These are phyloP conservation scores for Nasturtium officinale DNA, from an alignment of 345 rosid genomes.

Conservation along the genomic window DNA sequence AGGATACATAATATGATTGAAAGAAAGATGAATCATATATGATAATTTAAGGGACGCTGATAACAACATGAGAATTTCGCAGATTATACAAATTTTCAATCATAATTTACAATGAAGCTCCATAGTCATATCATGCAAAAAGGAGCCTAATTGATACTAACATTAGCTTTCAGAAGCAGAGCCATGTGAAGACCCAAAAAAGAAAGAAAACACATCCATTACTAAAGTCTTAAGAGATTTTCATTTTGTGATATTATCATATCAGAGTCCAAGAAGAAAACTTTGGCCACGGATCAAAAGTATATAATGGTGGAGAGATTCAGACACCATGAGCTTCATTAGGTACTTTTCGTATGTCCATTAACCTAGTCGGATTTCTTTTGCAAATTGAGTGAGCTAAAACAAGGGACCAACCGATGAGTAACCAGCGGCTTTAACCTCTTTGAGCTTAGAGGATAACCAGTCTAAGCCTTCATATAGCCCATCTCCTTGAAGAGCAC, in stretches of 20 bases:
- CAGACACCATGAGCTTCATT: conserved; percentile 21
- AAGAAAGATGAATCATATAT: no score
- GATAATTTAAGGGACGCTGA: neutral
- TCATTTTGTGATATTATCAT: conserved; percentile 22
- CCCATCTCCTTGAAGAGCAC: conserved; percentile 95
- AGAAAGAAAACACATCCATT: conserved; percentile 8
- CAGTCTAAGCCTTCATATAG: conserved; percentile 98
- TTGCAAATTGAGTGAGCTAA: conserved; percentile 46
- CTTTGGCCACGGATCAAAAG: conserved; percentile 20
- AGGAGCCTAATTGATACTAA: conserved; percentile 15
- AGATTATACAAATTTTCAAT: conserved; percentile 15
- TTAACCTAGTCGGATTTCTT: neutral
- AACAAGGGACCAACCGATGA: conserved; percentile 79
- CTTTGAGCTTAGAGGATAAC: conserved; percentile 79
- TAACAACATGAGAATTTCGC: neutral
- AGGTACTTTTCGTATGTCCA: conserved; percentile 1
- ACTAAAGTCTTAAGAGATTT: conserved; percentile 3
- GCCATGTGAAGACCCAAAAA: conserved; percentile 1
- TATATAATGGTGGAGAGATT: conserved; percentile 33
- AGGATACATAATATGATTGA: neutral
- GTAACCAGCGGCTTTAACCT: conserved; percentile 90
- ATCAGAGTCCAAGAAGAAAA: conserved; percentile 27
- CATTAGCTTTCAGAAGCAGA: conserved; percentile 24
- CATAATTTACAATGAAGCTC: conserved; percentile 29
- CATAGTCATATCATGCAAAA: conserved; percentile 23